Evolutionary conservation across 139 green algal genomes (phyloP), one percentile per base, ranked within the genome.

Genomic region (Monoraphidium neglectum): DNA sequence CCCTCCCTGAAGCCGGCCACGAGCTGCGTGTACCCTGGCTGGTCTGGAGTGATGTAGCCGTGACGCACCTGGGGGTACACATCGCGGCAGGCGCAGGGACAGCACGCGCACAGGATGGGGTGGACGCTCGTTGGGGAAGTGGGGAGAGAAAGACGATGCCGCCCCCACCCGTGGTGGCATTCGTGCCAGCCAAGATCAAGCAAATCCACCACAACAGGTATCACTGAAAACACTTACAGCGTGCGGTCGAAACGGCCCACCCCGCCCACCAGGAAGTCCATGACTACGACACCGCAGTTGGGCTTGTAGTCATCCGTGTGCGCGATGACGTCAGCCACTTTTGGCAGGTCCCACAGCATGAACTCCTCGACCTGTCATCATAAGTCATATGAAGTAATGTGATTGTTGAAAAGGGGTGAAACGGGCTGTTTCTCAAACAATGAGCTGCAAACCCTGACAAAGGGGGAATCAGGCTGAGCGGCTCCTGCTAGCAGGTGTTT

Each of bases 201-300:
- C 8, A 12, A 51, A 51, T 51, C 43, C 43, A 51, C 12, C 8
- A 51, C 43, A 8, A 51, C 43, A 51, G 12, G 8, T 12, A 8
- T 8, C 43, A 51, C 43, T 12, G 8, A 51, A 51, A 51, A n/a
- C n/a, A n/a, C n/a, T n/a, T n/a, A n/a, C n/a, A n/a, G n/a, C n/a
- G n/a, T 51, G 43, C 43, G 8, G 8, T 12, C 8, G 12, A 51
- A 51, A 51, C 43, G 43, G 43, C 8, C 43, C 43, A 8, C 12
- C 12, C 69, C 89, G 4, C 93, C 74, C 0, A 98, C 33, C 30
- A 98, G 59, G 77, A 99, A 98, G 80, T 98, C 92, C 21, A 97
- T 92, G 74, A 99, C 92, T 0, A 99, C 94, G 3, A 98, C 74
- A 40, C 83, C 86, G 84, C 92, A 97, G 83, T 99, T 99, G 36